These are phyloP conservation scores for Podila clonocystis DNA, from an alignment of 192 early-diverging fungal species.

Conservation along the genomic window DNA sequence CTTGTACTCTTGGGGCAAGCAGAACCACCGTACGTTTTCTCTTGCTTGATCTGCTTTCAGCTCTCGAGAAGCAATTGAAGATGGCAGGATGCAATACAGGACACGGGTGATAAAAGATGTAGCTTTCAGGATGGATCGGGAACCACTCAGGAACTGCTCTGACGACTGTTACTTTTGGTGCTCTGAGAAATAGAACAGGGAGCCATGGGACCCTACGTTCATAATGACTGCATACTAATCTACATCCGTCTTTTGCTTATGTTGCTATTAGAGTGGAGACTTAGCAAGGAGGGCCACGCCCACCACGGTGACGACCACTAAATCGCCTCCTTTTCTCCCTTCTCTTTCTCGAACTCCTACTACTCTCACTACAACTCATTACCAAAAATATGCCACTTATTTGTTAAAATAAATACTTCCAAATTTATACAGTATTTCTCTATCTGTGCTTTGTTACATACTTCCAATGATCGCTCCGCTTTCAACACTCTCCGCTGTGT, in stretches of 20 bases:
- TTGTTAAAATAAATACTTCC: neutral
- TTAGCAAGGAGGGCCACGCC: slow-evolving; percentile 51
- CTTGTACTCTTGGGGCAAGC: slow-evolving; percentile 58
- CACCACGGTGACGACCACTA: slow-evolving; percentile 20
- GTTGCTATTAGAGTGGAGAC: slow-evolving; percentile 20
- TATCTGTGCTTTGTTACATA: slow-evolving; percentile 13
- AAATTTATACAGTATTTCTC: neutral
- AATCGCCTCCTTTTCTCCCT: neutral
- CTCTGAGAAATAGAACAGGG: too few relatives aligned
- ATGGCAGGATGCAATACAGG: too few relatives aligned
- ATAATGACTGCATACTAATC: too few relatives aligned
- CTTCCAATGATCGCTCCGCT: slow-evolving; percentile 42
- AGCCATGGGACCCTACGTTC: too few relatives aligned
- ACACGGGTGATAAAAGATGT: too few relatives aligned
- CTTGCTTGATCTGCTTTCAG: neutral
- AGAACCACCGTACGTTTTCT: slow-evolving; percentile 52
- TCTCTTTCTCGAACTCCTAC: neutral
- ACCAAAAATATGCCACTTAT: neutral
- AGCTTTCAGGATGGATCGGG: too few relatives aligned
- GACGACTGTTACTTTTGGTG: too few relatives aligned
- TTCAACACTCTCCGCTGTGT: slow-evolving; percentile 41
- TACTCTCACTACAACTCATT: neutral
- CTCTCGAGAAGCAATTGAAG: too few relatives aligned
- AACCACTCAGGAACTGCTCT: too few relatives aligned
- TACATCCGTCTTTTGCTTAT: neutral